Percentiles rank a stretch among this genome's conserved stretches.
Evolutionary conservation across 169 alveolate genomes (phyloP).

Genomic region (Eimeria acervulina): DNA sequence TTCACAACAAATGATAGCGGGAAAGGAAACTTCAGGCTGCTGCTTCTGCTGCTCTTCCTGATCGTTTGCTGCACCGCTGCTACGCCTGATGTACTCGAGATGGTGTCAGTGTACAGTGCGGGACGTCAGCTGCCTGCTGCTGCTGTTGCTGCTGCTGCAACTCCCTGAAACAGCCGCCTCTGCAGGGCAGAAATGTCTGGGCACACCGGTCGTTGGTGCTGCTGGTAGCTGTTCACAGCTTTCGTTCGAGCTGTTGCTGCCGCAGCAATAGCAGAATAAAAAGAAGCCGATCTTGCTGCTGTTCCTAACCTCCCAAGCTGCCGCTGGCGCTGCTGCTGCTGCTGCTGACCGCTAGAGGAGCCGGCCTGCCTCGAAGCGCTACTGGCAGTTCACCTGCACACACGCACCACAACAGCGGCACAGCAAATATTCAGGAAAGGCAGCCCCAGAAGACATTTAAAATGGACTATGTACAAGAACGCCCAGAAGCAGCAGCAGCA

Average conservation of each 20-base stretch:
- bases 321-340: background rate
- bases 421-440: background rate
- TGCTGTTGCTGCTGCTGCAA: background rate
- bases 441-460: background rate
- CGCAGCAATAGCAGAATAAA: background rate
- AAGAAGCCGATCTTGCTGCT: conserved; percentile 6
- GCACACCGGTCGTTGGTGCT: background rate
- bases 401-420: background rate
- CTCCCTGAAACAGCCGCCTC: background rate
- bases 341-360: background rate
- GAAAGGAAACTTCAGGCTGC: background rate
- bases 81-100: background rate
- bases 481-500: too few relatives aligned
- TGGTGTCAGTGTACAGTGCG: background rate
- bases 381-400: background rate
- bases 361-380: background rate
- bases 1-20: background rate
- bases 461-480: too few relatives aligned
- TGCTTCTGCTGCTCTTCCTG: background rate
- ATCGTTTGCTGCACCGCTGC: background rate
- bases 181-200: background rate
- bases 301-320: background rate
- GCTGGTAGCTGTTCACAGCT: background rate
- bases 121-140: background rate
- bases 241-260: conserved; percentile 5